phyloP scores from a whole-genome alignment of 83 land plant species.

The Picea mariana region DNA sequence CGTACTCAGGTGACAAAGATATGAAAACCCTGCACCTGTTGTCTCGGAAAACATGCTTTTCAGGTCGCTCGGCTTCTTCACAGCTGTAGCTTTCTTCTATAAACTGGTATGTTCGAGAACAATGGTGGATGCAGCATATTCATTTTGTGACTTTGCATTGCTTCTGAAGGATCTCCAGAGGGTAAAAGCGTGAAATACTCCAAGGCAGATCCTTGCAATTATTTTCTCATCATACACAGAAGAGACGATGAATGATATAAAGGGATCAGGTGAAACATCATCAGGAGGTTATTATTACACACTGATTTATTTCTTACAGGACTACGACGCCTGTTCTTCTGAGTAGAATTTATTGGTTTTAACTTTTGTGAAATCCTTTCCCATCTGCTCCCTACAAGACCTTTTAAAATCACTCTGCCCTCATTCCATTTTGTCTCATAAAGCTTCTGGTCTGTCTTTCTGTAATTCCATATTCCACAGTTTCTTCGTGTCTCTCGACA shows the following conservation, averaged over 20 bases:
- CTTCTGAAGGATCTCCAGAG: too few species aligned
- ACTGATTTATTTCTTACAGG: constrained; percentile 4
- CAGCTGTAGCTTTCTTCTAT: too few species aligned
- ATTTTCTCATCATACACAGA: constrained; percentile 10
- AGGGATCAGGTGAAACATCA: not conserved
- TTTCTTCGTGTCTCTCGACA: too few species aligned
- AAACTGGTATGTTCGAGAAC: too few species aligned
- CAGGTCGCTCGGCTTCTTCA: too few species aligned
- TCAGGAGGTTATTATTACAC: constrained; percentile 2
- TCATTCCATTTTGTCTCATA: constrained; percentile 10
- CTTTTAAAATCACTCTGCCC: not conserved
- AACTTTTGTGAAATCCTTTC: not conserved
- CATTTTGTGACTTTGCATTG: too few species aligned
- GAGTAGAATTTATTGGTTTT: not conserved
- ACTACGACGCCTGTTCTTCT: not conserved
- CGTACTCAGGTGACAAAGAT: too few species aligned
- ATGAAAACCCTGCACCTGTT: too few species aligned
- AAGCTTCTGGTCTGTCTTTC: not conserved
- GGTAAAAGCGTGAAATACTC: too few species aligned
- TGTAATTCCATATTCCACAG: not conserved
- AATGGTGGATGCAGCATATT: too few species aligned
- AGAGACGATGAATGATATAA: not conserved
- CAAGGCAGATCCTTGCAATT: not conserved
- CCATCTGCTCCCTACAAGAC: not conserved
- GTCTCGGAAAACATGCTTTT: too few species aligned